Percentiles rank a stretch among this genome's conserved stretches.
Conservation (phyloP, 2,329 filamentous ascomycete genomes). For the Chrysoporthe deuterocubensis region DNA sequence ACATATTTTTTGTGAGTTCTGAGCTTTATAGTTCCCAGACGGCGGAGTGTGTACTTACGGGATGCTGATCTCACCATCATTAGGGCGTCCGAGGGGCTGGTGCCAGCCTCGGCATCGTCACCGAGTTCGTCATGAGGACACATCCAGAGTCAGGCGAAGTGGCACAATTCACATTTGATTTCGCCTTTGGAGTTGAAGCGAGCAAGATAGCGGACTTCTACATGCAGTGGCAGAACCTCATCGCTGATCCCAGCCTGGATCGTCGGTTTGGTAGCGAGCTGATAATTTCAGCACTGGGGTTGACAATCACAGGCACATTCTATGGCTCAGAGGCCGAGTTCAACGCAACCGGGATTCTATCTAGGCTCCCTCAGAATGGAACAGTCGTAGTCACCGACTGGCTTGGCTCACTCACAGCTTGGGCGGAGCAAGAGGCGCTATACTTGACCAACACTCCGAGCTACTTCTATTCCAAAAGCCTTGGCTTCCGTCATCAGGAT, state of each 20-base stretch:
- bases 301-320: conserved; percentile 63
- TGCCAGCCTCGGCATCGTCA: conserved; percentile 60
- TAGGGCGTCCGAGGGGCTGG: conserved; percentile 60
- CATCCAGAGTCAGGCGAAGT: conserved; percentile 58
- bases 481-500: conserved; percentile 56
- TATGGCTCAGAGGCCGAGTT: conserved; percentile 64
- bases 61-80: neutral
- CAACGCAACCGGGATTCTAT: conserved; percentile 52
- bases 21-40: neutral
- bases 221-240: conserved; percentile 61
- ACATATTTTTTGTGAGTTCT: conserved; percentile 56
- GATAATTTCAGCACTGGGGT: conserved; percentile 56
- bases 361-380: conserved; percentile 48
- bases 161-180: conserved; percentile 61
- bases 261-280: conserved; percentile 63
- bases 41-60: neutral
- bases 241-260: conserved; percentile 58
- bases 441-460: conserved; percentile 51
- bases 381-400: conserved; percentile 63
- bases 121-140: conserved; percentile 60
- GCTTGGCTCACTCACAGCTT: conserved; percentile 60
- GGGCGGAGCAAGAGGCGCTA: conserved; percentile 54
- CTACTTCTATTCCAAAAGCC: conserved; percentile 61
- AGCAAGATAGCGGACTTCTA: conserved; percentile 54
- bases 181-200: conserved; percentile 51